Conservation (phyloP, 371 early-diverging fungal genomes). For the Chytridiales sp. region DNA sequence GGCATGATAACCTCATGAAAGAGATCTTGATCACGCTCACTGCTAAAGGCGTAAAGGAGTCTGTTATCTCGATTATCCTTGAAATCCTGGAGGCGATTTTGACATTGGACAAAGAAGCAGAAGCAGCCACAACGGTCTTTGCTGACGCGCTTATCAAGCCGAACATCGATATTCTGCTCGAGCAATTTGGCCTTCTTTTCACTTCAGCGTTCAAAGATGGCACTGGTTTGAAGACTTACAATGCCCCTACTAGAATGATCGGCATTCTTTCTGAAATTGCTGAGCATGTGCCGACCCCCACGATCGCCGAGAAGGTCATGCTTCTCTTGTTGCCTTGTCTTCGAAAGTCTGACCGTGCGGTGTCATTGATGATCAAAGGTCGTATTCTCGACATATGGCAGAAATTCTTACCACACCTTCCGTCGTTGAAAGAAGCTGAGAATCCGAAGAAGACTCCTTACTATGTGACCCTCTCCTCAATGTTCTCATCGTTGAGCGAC, state of each 20-base stretch:
- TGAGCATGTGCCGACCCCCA: slow-evolving; percentile 57
- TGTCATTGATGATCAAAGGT: slow-evolving; percentile 80
- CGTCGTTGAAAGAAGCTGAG: slow-evolving; percentile 21
- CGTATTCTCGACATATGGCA: slow-evolving; percentile 79
- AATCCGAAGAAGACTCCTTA: slow-evolving; percentile 43
- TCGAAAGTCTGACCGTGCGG: slow-evolving; percentile 62
- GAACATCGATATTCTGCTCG: slow-evolving; percentile 62
- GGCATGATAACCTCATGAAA: slow-evolving; percentile 60
- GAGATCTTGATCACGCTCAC: slow-evolving; percentile 68
- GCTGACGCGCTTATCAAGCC: slow-evolving; percentile 56
- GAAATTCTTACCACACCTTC: slow-evolving; percentile 50
- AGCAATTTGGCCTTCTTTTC: slow-evolving; percentile 62
- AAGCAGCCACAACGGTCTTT: too few species aligned
- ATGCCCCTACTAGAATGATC: slow-evolving; percentile 72
- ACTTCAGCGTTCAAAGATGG: slow-evolving; percentile 4
- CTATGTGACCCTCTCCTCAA: slow-evolving; percentile 56
- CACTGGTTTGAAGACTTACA: slow-evolving; percentile 58
- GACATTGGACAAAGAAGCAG: slow-evolving; percentile 42
- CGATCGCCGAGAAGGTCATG: slow-evolving; percentile 65
- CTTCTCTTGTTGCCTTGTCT: slow-evolving; percentile 82
- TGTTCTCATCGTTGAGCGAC: slow-evolving; percentile 59
- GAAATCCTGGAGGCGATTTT: slow-evolving; percentile 75
- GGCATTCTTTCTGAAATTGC: slow-evolving; percentile 76
- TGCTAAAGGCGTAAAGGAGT: slow-evolving; percentile 70
- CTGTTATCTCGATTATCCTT: slow-evolving; percentile 68